Conservation (phyloP, 345 rosid genomes). For the Orychophragmus violaceus region DNA sequence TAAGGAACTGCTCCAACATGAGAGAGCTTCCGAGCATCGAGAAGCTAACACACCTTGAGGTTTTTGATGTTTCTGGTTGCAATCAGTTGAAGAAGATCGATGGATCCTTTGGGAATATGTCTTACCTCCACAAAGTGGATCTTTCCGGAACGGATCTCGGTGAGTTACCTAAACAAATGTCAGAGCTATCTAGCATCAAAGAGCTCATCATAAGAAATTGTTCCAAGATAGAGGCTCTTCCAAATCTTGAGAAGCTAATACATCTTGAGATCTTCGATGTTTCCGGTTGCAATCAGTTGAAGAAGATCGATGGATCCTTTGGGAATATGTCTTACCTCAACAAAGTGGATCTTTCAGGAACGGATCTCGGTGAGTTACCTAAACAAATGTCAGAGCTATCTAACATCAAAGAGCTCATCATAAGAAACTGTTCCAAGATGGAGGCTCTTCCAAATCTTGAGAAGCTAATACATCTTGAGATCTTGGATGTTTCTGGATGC, state of each 20-base stretch:
- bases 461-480: constrained; percentile 11
- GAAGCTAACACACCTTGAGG: constrained; percentile 30
- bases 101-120: constrained; percentile 19
- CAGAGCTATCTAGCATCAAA: constrained; percentile 13
- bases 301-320: constrained; percentile 18
- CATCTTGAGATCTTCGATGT: constrained; percentile 24
- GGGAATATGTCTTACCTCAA: constrained; percentile 11
- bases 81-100: constrained; percentile 3
- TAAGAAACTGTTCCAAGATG: constrained; percentile 9
- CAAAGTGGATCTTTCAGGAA: constrained; percentile 21
- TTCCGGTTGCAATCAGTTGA: constrained; percentile 12
- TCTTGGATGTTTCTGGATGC: constrained; percentile 25
- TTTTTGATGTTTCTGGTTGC: constrained; percentile 45
- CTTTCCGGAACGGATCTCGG: constrained; percentile 12
- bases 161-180: constrained; percentile 1
- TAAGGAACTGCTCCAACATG: constrained; percentile 36
- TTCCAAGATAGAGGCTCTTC: not conserved
- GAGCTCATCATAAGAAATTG: constrained; percentile 15
- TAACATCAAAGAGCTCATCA: constrained; percentile 9
- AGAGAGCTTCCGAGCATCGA: constrained; percentile 23
- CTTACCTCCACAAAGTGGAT: constrained; percentile 16
- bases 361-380: constrained; percentile 7
- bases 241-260: constrained; percentile 5
- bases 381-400: not conserved
- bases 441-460: constrained; percentile 7